Conservation (phyloP, 257 asterid species). For the Nicotiana sylvestris region DNA sequence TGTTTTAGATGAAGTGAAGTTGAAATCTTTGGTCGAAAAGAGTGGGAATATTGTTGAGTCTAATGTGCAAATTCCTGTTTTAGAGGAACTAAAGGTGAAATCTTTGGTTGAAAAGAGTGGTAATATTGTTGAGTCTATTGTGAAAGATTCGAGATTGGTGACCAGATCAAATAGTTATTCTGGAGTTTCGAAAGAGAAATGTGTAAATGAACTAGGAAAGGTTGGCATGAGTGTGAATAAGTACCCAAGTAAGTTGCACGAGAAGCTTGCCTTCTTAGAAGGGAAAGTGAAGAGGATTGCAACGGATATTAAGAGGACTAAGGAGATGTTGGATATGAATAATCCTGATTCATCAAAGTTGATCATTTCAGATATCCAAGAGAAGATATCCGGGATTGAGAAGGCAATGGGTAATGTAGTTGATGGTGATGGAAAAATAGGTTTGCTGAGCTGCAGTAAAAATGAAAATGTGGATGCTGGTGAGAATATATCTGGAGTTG, state of each 20-base stretch:
- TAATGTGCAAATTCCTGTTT: slow-evolving; percentile 6
- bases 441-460: slow-evolving; percentile 10
- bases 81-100: slow-evolving; percentile 26
- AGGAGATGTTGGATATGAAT: slow-evolving; percentile 63
- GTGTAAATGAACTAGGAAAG: slow-evolving; percentile 23
- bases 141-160: slow-evolving; percentile 30
- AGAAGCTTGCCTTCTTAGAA: slow-evolving; percentile 76
- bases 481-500: neutral
- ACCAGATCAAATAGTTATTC: slow-evolving; percentile 25
- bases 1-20: slow-evolving; percentile 23
- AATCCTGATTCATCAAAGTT: slow-evolving; percentile 63
- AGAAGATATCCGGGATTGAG: slow-evolving; percentile 72
- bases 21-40: slow-evolving; percentile 19
- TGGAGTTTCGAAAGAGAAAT: slow-evolving; percentile 24
- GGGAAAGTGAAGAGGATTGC: slow-evolving; percentile 83
- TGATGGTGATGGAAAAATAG: slow-evolving; percentile 29
- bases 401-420: slow-evolving; percentile 59
- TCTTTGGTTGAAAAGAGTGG: slow-evolving; percentile 22
- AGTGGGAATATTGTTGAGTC: slow-evolving; percentile 25
- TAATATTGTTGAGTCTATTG: slow-evolving; percentile 23
- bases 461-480: slow-evolving; percentile 17
- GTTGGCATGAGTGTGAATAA: slow-evolving; percentile 21
- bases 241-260: slow-evolving; percentile 61
- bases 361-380: slow-evolving; percentile 62
- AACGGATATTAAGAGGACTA: slow-evolving; percentile 64